A percentile compares a stretch with the other conserved stretches of the same genome.
Conservation (phyloP, 306 rosid species). For the Lupinus albus region DNA sequence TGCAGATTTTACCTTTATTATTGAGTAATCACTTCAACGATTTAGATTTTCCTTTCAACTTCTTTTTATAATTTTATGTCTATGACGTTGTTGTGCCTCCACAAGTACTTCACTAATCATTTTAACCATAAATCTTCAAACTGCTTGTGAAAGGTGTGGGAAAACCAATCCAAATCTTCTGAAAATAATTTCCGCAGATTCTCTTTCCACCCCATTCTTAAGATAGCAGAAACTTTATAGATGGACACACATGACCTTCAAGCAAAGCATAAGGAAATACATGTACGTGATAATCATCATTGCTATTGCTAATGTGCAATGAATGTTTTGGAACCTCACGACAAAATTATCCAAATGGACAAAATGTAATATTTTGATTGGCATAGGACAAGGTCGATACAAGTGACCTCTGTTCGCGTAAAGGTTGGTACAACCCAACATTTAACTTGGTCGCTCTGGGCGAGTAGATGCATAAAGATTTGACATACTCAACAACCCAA, state of each 20-base stretch:
- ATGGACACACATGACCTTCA: slow-evolving; percentile 82
- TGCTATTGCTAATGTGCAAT: slow-evolving; percentile 50
- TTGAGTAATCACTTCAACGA: slow-evolving; percentile 21
- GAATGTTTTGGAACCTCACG: slow-evolving; percentile 78
- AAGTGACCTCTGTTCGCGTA: too few relatives aligned
- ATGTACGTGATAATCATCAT: slow-evolving; percentile 44
- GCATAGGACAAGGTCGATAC: too few relatives aligned
- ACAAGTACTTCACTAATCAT: slow-evolving; percentile 62
- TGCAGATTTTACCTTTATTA: neutral
- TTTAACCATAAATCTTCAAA: slow-evolving; percentile 62
- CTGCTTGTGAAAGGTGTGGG: slow-evolving; percentile 56
- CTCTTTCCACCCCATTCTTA: slow-evolving; percentile 73
- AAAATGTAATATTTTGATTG: too few relatives aligned
- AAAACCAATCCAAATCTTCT: slow-evolving; percentile 84
- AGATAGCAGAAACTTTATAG: slow-evolving; percentile 57
- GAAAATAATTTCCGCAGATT: slow-evolving; percentile 63
- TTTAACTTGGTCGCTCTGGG: slow-evolving; percentile 60
- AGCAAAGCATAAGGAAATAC: slow-evolving; percentile 82
- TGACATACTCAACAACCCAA: slow-evolving; percentile 85
- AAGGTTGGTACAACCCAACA: slow-evolving; percentile 67
- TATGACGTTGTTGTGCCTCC: slow-evolving; percentile 50
- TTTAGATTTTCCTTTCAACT: slow-evolving; percentile 44
- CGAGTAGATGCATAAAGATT: slow-evolving; percentile 70
- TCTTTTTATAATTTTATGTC: slow-evolving; percentile 28
- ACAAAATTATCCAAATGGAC: too few relatives aligned